Percentiles rank a stretch among this genome's conserved stretches.
Evolutionary conservation across 192 early-diverging fungal genomes (phyloP).

Genomic region (Coemansia sp.): DNA sequence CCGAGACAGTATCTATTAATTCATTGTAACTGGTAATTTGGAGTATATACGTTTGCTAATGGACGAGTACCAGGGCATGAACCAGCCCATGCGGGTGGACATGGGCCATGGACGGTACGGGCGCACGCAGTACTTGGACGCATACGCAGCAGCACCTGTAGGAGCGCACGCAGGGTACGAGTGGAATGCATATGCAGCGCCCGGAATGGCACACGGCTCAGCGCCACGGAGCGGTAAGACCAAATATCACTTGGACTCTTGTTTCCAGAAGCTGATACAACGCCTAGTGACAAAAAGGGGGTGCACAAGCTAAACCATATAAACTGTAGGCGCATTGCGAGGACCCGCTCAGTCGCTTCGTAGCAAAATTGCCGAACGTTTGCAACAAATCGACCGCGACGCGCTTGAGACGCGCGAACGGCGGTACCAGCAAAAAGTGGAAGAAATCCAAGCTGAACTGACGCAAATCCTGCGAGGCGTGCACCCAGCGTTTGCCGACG

Average conservation of each 20-base stretch:
- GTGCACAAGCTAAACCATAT: background rate
- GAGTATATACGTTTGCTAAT: background rate
- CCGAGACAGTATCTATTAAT: background rate
- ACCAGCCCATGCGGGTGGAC: constrained; percentile 12
- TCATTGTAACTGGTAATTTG: no score
- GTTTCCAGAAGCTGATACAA: no score
- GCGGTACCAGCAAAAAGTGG: constrained; percentile 44
- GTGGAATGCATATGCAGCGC: constrained; percentile 37
- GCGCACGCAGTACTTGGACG: constrained; percentile 12
- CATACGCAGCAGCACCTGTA: constrained; percentile 14
- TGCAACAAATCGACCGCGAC: constrained; percentile 54
- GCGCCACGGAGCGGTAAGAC: constrained; percentile 10
- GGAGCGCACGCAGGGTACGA: constrained; percentile 32
- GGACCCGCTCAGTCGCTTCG: constrained; percentile 39
- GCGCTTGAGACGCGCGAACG: constrained; percentile 35
- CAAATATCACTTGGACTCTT: background rate
- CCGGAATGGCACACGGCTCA: constrained; percentile 10
- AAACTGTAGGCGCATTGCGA: background rate
- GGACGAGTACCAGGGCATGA: constrained; percentile 39
- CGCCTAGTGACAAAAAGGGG: no score
- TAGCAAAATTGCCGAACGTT: constrained; percentile 41
- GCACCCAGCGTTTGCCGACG: constrained; percentile 70
- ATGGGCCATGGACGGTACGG: constrained; percentile 27
- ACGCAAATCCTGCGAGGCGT: constrained; percentile 55
- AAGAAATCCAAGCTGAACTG: constrained; percentile 49